These are phyloP conservation scores for Tympanopsis confertula DNA, from an alignment of 2,329 filamentous ascomycete genomes.

Conservation along the genomic window DNA sequence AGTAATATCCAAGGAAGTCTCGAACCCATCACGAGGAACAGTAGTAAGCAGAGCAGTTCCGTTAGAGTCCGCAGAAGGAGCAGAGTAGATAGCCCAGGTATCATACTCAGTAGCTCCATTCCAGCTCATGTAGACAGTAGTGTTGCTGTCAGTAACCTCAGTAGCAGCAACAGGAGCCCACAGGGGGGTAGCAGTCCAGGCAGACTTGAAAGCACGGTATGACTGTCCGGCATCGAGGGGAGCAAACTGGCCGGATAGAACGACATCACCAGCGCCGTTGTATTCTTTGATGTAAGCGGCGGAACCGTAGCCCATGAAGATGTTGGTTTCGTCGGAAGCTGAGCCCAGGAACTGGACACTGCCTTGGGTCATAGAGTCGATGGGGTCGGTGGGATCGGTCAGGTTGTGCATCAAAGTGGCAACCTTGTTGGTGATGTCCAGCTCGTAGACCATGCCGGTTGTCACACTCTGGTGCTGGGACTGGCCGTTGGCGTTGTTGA, in stretches of 20 bases:
- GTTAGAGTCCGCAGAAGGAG: no score
- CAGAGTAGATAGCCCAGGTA: slow-evolving; percentile 21
- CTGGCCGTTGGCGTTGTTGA: slow-evolving; percentile 20
- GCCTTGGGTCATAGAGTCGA: slow-evolving; percentile 9
- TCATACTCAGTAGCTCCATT: slow-evolving; percentile 24
- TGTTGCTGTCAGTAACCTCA: slow-evolving; percentile 11
- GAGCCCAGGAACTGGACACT: slow-evolving; percentile 8
- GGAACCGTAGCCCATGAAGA: slow-evolving; percentile 19
- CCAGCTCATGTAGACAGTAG: slow-evolving; percentile 23
- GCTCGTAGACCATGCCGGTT: slow-evolving; percentile 8
- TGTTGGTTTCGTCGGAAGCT: slow-evolving; percentile 8
- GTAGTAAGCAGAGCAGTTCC: no score
- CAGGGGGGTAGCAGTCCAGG: slow-evolving; percentile 23
- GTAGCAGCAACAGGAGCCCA: slow-evolving; percentile 22
- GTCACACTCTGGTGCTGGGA: slow-evolving; percentile 7
- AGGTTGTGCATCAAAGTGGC: slow-evolving; percentile 11
- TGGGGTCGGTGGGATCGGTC: slow-evolving; percentile 8
- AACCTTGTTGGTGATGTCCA: slow-evolving; percentile 13
- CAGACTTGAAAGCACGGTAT: slow-evolving; percentile 25
- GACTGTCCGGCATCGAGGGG: slow-evolving; percentile 14
- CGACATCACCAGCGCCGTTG: slow-evolving; percentile 14
- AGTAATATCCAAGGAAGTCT: no score
- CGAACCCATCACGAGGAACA: no score
- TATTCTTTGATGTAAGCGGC: slow-evolving; percentile 21
- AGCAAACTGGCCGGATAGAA: slow-evolving; percentile 18